Conservation (phyloP, 352 stramenopile species). For the Phytophthora tubulina region DNA sequence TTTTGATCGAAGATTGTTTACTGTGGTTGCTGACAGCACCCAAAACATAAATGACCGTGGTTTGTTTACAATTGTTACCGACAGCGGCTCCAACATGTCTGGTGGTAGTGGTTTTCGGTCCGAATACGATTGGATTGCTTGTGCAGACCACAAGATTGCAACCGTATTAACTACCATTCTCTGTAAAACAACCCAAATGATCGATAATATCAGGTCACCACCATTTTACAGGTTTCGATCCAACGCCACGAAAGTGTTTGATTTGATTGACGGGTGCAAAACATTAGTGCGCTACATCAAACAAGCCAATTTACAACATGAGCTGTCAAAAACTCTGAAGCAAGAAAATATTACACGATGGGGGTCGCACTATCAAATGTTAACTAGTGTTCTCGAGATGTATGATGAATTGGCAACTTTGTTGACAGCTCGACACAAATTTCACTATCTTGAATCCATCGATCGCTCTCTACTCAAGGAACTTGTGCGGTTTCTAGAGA, state of each 20-base stretch:
- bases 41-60: background rate
- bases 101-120: background rate
- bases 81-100: background rate
- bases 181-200: background rate
- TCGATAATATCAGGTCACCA: background rate
- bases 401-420: background rate
- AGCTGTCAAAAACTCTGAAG: background rate
- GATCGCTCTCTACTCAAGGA: background rate
- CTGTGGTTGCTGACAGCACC: background rate
- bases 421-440: background rate
- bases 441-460: background rate
- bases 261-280: background rate
- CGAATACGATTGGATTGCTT: background rate
- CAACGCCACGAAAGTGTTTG: background rate
- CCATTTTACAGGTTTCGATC: background rate
- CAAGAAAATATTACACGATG: background rate
- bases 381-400: background rate
- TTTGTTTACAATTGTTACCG: background rate
- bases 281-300: background rate
- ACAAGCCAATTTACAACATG: background rate
- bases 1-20: background rate
- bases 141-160: background rate
- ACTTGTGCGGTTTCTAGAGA: background rate
- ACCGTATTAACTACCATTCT: background rate
- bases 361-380: background rate